Conservation (phyloP, 2,329 filamentous ascomycete species). For the Talaromyces sp. region DNA sequence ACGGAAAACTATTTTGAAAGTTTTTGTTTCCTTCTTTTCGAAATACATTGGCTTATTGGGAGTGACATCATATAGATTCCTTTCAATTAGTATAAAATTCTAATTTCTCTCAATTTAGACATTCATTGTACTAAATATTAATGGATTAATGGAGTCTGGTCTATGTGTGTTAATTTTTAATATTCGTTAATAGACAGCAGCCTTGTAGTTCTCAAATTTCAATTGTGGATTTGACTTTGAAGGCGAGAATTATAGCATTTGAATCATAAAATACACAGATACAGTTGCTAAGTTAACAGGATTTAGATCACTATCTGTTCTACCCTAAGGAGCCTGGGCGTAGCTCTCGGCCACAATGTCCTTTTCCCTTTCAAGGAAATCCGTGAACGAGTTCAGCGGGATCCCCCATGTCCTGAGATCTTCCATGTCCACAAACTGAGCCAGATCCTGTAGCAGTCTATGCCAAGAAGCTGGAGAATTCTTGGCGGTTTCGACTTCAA, state of each 20-base stretch:
- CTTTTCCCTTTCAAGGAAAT: conserved; percentile 41
- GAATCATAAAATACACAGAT: too few species aligned
- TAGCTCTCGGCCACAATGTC: conserved; percentile 17
- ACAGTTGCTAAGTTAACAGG: neutral
- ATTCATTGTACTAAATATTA: too few species aligned
- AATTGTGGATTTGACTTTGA: too few species aligned
- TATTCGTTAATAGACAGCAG: too few species aligned
- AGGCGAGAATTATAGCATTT: too few species aligned
- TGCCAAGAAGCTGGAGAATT: conserved; percentile 40
- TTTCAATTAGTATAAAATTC: too few species aligned
- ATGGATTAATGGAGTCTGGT: too few species aligned
- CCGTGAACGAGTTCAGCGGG: conserved; percentile 38
- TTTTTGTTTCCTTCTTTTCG: neutral
- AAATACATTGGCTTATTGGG: too few species aligned
- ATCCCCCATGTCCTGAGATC: conserved; percentile 34
- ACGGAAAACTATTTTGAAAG: neutral
- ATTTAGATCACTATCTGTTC: neutral
- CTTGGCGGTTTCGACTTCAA: conserved; percentile 24
- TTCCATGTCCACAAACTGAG: conserved; percentile 30
- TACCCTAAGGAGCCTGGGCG: neutral
- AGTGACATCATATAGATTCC: too few species aligned
- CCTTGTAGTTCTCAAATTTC: too few species aligned
- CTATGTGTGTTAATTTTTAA: too few species aligned
- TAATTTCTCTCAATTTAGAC: too few species aligned
- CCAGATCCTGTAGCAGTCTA: conserved; percentile 30